Base-by-base conservation (phyloP, 768 basidiomycete genomes). In the Lactarius hatsudake region DNA sequence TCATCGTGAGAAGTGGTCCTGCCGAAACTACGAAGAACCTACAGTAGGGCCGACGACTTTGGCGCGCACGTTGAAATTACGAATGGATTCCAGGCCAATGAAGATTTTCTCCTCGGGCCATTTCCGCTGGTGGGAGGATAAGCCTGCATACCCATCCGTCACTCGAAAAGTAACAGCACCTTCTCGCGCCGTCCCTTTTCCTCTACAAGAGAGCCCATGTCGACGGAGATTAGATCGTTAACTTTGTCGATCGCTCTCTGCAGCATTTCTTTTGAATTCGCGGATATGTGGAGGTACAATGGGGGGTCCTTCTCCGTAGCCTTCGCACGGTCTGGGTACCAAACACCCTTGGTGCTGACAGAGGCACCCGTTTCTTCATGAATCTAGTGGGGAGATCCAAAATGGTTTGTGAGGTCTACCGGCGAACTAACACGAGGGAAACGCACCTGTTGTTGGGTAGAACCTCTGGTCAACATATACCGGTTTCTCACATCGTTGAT, bases 51-150 rank as follows among this genome's bases (percentile, higher is more conserved):
- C 96, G 34, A 98, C 96, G 23, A 98, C 94, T 77, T 99, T 99
- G 28, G 96, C 96, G 64, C 96, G 84, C 59, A 99, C 89, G 76
- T 99, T 98, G 79, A 99, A 99, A 78, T 98, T 98, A 60, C 96
- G 84, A 72, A 98, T 86, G 62, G 88, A 89, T 18, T 98, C 96
- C 62, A 99, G 76, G 4, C 88, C 89, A 48, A 99, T 93, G 0
- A 88, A 88, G 10, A 98, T 79, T 77, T 97, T 98, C 78, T 96
- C 95, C 76, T 98, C 96, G 1, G 96, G 95, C 96, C 96, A 98
- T 86, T 96, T 97, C 63, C 93, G 84, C 91, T 94, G 73, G 12
- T 43, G 54, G 23, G 20, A 51, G 17, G 23, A 51, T 74, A 65
- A 74, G 72, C 30, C 10, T 5, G 26, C 13, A 23, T n/a, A 34